phyloP scores from a whole-genome alignment of 2,329 filamentous ascomycete species.

The Clonostachys rhizophaga region DNA sequence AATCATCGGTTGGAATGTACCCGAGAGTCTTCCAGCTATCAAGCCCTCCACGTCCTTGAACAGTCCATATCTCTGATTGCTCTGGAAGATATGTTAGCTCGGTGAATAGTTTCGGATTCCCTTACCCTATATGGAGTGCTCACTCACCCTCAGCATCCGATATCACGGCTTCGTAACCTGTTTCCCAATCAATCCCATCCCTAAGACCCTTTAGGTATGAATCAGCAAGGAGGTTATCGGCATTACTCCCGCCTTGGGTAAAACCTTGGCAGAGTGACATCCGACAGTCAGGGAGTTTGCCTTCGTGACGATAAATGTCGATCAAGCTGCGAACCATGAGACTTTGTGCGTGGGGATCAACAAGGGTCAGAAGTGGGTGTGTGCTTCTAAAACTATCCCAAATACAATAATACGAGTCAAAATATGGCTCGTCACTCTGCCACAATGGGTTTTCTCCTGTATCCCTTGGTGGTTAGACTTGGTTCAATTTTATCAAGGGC shows the following conservation, averaged over 20 bases:
- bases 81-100: conserved; percentile 4
- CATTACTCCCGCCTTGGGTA: conserved; percentile 74
- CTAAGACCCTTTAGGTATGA: conserved; percentile 67
- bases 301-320: conserved; percentile 66
- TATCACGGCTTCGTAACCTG: conserved; percentile 67
- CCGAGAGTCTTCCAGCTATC: conserved; percentile 65
- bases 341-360: conserved; percentile 64
- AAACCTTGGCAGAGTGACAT: conserved; percentile 75
- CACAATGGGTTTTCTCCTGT: conserved; percentile 70
- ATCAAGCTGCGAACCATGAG: conserved; percentile 67
- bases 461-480: conserved; percentile 25
- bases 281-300: conserved; percentile 69
- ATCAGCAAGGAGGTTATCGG: conserved; percentile 67
- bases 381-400: conserved; percentile 73
- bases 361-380: conserved; percentile 65
- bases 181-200: conserved; percentile 61
- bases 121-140: conserved; percentile 15
- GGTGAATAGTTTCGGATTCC: not conserved
- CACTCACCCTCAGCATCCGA: conserved; percentile 62
- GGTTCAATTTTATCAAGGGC: not conserved
- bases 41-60: conserved; percentile 69
- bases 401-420: conserved; percentile 64
- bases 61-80: conserved; percentile 57
- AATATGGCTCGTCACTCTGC: conserved; percentile 68
- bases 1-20: conserved; percentile 69